These are phyloP conservation scores for Fibroporia radiculosa DNA, from an alignment of 768 basidiomycete species.

Conservation along the genomic window DNA sequence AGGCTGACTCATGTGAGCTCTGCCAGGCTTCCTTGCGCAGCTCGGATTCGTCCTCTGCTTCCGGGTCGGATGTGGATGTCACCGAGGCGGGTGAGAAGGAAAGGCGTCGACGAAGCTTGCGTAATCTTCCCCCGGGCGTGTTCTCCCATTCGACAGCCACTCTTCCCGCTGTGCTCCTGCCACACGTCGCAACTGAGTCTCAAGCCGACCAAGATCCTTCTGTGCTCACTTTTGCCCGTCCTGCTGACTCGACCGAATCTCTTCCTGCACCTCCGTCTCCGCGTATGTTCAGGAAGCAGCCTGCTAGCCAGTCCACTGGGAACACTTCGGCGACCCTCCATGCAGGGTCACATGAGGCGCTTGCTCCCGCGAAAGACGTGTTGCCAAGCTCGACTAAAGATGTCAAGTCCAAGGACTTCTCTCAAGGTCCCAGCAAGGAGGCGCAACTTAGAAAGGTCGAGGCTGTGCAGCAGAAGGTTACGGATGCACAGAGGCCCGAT, in stretches of 20 bases:
- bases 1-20: slow-evolving; percentile 8
- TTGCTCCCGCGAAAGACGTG: not conserved
- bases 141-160: slow-evolving; percentile 25
- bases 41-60: slow-evolving; percentile 11
- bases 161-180: slow-evolving; percentile 23
- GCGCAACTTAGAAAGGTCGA: slow-evolving; percentile 7
- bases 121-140: slow-evolving; percentile 8
- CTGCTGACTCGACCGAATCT: slow-evolving; percentile 70
- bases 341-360: not conserved
- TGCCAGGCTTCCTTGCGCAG: slow-evolving; percentile 8
- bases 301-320: not conserved
- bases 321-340: not conserved
- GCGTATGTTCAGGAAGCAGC: not conserved
- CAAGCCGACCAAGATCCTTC: slow-evolving; percentile 61
- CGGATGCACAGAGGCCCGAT: slow-evolving; percentile 6
- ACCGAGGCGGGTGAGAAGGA: slow-evolving; percentile 6
- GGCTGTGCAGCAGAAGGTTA: slow-evolving; percentile 10
- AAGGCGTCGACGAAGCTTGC: slow-evolving; percentile 9
- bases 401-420: slow-evolving; percentile 2
- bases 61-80: slow-evolving; percentile 13
- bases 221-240: slow-evolving; percentile 68
- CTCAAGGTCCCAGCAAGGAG: slow-evolving; percentile 7
- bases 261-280: slow-evolving; percentile 31
- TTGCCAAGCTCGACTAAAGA: not conserved
- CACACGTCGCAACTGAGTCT: slow-evolving; percentile 21